A percentile compares a stretch with the other conserved stretches of the same genome.
Conservation (phyloP, 2,329 filamentous ascomycete genomes). For the Alternaria ventricosa region DNA sequence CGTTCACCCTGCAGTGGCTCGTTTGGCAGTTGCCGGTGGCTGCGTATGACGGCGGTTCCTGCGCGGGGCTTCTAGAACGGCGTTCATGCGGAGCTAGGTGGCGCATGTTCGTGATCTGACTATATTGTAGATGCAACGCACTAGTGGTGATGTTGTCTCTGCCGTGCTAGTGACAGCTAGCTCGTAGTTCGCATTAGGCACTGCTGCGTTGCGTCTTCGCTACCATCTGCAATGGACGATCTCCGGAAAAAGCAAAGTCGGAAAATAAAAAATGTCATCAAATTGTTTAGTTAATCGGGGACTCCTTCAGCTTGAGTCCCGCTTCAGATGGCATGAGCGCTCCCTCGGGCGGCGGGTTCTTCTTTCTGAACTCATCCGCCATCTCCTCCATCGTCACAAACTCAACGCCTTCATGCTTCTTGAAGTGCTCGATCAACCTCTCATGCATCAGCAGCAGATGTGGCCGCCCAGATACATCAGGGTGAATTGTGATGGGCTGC, state of each 20-base stretch:
- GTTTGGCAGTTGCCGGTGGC: not conserved
- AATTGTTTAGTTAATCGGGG: not conserved
- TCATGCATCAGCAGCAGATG: conserved; percentile 77
- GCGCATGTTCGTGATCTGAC: not conserved
- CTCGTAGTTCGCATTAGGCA: not conserved
- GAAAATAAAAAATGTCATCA: not conserved
- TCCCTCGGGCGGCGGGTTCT: conserved; percentile 63
- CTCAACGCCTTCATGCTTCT: conserved; percentile 66
- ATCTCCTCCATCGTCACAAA: conserved; percentile 75
- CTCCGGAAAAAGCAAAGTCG: not conserved
- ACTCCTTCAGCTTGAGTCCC: conserved; percentile 58
- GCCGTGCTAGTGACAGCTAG: not conserved
- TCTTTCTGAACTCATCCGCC: conserved; percentile 73
- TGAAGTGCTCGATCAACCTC: conserved; percentile 72
- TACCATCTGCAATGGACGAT: not conserved
- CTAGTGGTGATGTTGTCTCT: not conserved
- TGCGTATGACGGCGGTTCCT: not conserved
- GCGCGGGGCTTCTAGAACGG: not conserved
- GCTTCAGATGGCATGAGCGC: conserved; percentile 66
- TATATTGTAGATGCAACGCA: not conserved
- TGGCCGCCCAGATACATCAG: conserved; percentile 68
- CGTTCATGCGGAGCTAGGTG: not conserved
- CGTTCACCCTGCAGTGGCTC: not conserved
- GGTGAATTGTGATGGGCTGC: conserved; percentile 74
- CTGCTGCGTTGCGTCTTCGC: not conserved